phyloP scores from a whole-genome alignment of 257 asterid species.

The Sherardia arvensis region DNA sequence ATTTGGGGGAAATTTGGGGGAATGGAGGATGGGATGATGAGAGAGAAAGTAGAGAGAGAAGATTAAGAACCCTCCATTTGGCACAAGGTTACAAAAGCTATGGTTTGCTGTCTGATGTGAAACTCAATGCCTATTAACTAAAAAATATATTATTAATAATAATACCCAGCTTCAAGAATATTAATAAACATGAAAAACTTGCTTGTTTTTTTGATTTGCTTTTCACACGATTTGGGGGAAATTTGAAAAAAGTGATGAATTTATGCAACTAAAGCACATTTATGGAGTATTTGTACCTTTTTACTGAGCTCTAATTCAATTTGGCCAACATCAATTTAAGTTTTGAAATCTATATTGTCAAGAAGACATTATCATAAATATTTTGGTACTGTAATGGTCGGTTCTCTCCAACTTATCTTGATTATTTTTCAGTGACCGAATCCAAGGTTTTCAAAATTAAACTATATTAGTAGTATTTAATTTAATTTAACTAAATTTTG shows the following conservation, averaged over 20 bases:
- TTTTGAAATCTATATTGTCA: too few species aligned
- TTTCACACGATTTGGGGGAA: neutral
- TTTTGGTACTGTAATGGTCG: too few species aligned
- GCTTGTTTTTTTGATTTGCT: neutral
- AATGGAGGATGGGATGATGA: constrained; percentile 12
- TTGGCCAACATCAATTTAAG: too few species aligned
- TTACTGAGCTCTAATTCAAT: too few species aligned
- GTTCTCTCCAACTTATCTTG: too few species aligned
- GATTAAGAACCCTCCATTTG: constrained; percentile 33
- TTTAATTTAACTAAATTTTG: too few species aligned
- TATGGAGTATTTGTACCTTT: neutral
- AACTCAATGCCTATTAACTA: constrained; percentile 13
- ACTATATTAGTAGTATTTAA: too few species aligned
- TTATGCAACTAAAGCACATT: neutral
- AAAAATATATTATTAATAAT: neutral
- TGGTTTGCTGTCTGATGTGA: constrained; percentile 36
- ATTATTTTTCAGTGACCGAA: too few species aligned
- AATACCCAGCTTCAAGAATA: constrained; percentile 5
- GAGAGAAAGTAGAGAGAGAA: constrained; percentile 8
- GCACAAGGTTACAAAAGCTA: constrained; percentile 31
- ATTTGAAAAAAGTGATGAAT: neutral
- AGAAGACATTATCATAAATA: too few species aligned
- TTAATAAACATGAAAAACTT: neutral
- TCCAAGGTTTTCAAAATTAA: too few species aligned
- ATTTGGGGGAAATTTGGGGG: constrained; percentile 5